Evolutionary conservation across 257 asterid genomes (phyloP).

Genomic region (Solanum etuberosum): DNA sequence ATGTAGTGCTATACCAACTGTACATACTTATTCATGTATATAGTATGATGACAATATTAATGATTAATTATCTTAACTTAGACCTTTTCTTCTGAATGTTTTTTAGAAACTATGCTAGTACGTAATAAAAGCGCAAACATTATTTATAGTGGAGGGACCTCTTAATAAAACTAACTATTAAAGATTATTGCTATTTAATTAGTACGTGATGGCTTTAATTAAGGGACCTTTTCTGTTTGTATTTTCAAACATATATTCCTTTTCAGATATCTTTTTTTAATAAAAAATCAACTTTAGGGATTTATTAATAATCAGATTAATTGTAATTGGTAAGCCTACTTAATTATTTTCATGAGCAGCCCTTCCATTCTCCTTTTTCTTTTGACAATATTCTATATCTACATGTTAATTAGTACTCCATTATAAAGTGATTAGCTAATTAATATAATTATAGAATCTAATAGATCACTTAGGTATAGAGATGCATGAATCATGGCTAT

Average conservation of each 20-base stretch:
- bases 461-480: neutral
- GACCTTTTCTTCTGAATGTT: neutral
- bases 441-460: neutral
- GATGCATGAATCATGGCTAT: neutral
- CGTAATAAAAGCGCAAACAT: neutral
- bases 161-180: neutral
- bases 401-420: neutral
- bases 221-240: neutral
- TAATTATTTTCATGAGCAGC: neutral
- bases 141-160: neutral
- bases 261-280: neutral
- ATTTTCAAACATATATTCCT: neutral
- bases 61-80: neutral
- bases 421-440: neutral
- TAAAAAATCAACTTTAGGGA: neutral
- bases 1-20: too few species aligned
- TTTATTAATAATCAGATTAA: neutral
- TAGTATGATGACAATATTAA: neutral
- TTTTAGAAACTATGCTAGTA: neutral
- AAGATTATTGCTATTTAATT: neutral
- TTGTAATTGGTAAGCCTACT: neutral
- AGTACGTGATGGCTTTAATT: neutral
- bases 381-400: neutral
- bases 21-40: neutral
- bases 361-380: neutral